Evolutionary conservation across 163 green algal genomes (phyloP), one percentile per base, ranked within the genome.

Genomic region (Prototheca wickerhamii): DNA sequence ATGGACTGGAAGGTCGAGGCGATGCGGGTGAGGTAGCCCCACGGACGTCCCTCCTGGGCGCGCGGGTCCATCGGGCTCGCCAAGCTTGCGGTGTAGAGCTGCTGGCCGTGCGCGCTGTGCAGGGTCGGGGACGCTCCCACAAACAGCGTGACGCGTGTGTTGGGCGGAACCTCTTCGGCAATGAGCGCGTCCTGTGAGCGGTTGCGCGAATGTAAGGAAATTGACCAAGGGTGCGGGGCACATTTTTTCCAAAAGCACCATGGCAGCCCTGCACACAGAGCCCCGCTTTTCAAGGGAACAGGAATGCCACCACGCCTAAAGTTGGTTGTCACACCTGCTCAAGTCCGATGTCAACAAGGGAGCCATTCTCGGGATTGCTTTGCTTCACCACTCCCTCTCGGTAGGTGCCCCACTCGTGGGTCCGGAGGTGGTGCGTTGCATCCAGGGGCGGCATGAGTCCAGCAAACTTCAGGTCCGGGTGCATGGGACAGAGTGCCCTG

Each of bases 21-120:
- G 0, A 96, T 60, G n/a, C 90, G 80, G 10, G 85, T 81, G 25
- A 72, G 75, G 80, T 94, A 96, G 50, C 90, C 90, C 91, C 91
- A 97, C 66, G 95, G 93, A 20, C 81, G 62, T 2, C 90, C 90
- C 12, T 56, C 53, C 31, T 63, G 26, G 46, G 80, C 67, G 1
- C 83, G 76, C 1, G 89, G 89, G 31, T 77, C 76, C 17, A 40
- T 63, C 0, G 85, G 83, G 1, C 75, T 8, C 6, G 42, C 71
- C 76, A 78, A 26, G 33, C 18, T 53, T 23, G 33, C 57, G 4
- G n/a, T 4, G 57, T 54, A 33, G 34, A 72, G 59, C 34, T 57
- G 20, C 49, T 70, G 44, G 42, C 59, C 65, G 15, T 53, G 26
- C 43, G 56, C 44, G 0, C 20, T 30, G 3, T 8, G 4, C 3